Evolutionary conservation across 768 basidiomycete species (phyloP), one percentile per base, ranked within the genome.

Genomic region (Boletus speciosus): DNA sequence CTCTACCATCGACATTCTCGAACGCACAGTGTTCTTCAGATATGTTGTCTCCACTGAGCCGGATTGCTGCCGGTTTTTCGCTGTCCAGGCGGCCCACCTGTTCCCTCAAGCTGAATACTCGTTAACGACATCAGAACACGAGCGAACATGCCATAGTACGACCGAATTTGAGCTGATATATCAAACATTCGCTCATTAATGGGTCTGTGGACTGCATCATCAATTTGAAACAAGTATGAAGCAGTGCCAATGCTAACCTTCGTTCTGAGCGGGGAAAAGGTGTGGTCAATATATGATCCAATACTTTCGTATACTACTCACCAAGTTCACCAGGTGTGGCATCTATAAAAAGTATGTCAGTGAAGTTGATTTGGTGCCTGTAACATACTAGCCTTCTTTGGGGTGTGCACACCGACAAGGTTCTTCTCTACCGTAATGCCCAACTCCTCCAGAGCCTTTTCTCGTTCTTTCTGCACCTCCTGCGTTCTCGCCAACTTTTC

Each of bases 391-490:
- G 83, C 90, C 81, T 87, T 93, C 81, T 98, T 98, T 31, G 97
- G 97, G 21, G 97, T 94, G 76, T 97, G 94, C 52, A 99, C 97
- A 47, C 97, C 96, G 52, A 98, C 90, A 52, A 91, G 69, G 60
- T 94, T 90, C 81, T 94, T 98, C 74, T 98, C 96, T 55, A 99
- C 93, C 38, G 90, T 91, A 72, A 99, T 98, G 35, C 97, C 97
- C 57, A 99, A 76, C 73, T 97, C 96, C 73, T 99, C 97, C 45
- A 99, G 73, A 10, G 97, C 97, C 78, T 93, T 89, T 78, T 99
- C 97, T 57, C 97, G 84, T 73, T 98, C 95, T 66, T 89, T 90
- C 77, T 98, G 95, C 31, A 98, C 90, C 71, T 92, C 88, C 68
- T 93, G 88, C 19, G 96, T 98, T 67, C 92, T 82, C 64, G 76